Base-by-base conservation (phyloP, 441 rosid genomes). In the Euphorbia schlechtendalii region DNA sequence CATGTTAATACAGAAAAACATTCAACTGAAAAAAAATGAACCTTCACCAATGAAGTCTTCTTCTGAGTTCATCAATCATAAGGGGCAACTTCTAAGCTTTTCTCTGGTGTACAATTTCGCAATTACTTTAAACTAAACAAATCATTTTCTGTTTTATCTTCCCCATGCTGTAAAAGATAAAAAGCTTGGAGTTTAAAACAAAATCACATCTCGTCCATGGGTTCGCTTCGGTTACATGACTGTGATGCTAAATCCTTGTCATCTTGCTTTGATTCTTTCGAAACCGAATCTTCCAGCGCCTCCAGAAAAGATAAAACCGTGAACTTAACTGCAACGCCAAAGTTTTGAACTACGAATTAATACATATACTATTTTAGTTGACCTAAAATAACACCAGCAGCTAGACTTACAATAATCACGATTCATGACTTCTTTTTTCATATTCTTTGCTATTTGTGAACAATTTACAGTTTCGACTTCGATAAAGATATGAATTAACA, bases 271-370 rank as follows among this genome's bases (percentile, higher is more conserved):
- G 80, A 54, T 48, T 71, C 81, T 18, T 74, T 86, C 0, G 74
- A 45, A 18, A 51, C 64, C 49, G 99, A 86, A 73, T 90, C 99
- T 75, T 90, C 96, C 10, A 93, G 95, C 27, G 97, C 99, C 84
- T 93, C 99, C 0, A 93, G 97, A 74, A 93, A 93, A 43, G 97
- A 88, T 52, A 68, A 36, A 28, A 93, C 97, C 0, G 91, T 88
- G 77, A 85, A 84, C 71, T 87, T 93, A 74, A 87, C 98, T 90
- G 89, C 87, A 80, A 64, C 12, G 45, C 34, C 56, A 74, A 41
- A 49, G 15, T 8, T 45, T 30, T 32, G 3, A 46, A 49, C n/a
- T 25, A 8, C 13, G 20, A 10, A 51, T 25, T n/a, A n/a, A n/a
- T n/a, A n/a, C n/a, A n/a, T n/a, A n/a, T n/a, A n/a, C n/a, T n/a